phyloP scores from a whole-genome alignment of 257 asterid genomes.

The Nicotiana tomentosiformis region DNA sequence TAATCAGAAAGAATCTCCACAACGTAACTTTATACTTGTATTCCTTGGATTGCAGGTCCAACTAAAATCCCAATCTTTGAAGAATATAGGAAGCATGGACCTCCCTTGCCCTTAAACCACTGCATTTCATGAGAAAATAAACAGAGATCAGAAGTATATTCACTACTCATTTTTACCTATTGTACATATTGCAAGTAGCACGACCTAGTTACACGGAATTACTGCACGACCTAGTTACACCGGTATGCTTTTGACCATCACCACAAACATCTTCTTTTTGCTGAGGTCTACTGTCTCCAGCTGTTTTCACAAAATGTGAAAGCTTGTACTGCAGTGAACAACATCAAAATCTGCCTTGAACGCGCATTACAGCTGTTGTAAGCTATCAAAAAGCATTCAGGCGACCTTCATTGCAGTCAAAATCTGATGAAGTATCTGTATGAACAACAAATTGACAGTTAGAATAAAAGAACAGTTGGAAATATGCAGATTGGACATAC shows the following conservation, averaged over 20 bases:
- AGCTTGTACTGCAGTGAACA: too few species aligned
- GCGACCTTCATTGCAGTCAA: too few species aligned
- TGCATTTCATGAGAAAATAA: constrained; percentile 46
- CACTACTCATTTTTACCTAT: neutral
- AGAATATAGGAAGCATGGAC: constrained; percentile 40
- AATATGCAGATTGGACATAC: too few species aligned
- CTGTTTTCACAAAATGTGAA: neutral
- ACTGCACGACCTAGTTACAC: constrained; percentile 10
- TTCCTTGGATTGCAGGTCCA: constrained; percentile 42
- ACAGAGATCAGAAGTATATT: constrained; percentile 5
- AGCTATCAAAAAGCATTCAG: too few species aligned
- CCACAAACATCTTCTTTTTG: constrained; percentile 15
- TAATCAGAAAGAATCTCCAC: constrained; percentile 60
- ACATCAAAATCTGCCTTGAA: too few species aligned
- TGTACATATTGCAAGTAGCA: constrained; percentile 24
- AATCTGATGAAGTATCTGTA: too few species aligned
- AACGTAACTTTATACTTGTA: constrained; percentile 38
- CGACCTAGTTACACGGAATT: constrained; percentile 8
- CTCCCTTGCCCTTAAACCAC: constrained; percentile 30
- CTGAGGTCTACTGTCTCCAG: constrained; percentile 15
- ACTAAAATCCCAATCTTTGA: constrained; percentile 49
- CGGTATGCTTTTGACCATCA: constrained; percentile 12
- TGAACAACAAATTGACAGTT: too few species aligned
- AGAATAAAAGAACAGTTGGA: too few species aligned
- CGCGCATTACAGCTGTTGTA: too few species aligned